phyloP scores from a whole-genome alignment of 306 rosid genomes.

The Prunus salicina region DNA sequence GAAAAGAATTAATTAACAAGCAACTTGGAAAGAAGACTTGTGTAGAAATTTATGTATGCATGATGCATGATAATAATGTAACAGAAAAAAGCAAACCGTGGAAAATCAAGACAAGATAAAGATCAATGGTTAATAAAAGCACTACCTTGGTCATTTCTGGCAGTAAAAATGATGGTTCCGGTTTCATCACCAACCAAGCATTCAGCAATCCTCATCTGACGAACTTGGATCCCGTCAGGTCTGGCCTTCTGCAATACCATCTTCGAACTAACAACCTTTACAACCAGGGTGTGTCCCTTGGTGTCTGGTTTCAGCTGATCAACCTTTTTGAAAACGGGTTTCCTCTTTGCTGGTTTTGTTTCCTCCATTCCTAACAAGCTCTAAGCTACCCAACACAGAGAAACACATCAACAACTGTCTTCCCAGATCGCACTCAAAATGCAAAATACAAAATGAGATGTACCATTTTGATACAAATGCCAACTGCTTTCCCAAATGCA shows the following conservation, averaged over 20 bases:
- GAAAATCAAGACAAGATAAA: background rate
- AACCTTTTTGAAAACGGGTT: constrained; percentile 23
- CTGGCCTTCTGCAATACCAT: constrained; percentile 21
- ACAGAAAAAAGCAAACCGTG: too few species aligned
- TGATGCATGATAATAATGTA: too few species aligned
- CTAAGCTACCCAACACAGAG: background rate
- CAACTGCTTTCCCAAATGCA: background rate
- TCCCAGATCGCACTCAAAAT: background rate
- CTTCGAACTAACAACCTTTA: constrained; percentile 12
- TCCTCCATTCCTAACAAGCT: constrained; percentile 13
- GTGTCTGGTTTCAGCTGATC: constrained; percentile 23
- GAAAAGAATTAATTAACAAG: too few species aligned
- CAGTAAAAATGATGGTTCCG: constrained; percentile 12
- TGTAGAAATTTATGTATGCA: too few species aligned
- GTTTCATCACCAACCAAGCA: constrained; percentile 21
- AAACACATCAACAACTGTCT: background rate
- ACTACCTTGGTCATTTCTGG: constrained; percentile 24
- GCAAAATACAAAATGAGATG: background rate
- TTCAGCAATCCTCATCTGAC: constrained; percentile 19
- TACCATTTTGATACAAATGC: background rate
- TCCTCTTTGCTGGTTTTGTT: constrained; percentile 4
- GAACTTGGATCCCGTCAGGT: constrained; percentile 17
- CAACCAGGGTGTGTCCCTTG: constrained; percentile 13
- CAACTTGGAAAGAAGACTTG: too few species aligned
- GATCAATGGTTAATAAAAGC: background rate